These are phyloP conservation scores for Ogataea glucozyma DNA, from an alignment of 805 yeast genomes.

Conservation along the genomic window DNA sequence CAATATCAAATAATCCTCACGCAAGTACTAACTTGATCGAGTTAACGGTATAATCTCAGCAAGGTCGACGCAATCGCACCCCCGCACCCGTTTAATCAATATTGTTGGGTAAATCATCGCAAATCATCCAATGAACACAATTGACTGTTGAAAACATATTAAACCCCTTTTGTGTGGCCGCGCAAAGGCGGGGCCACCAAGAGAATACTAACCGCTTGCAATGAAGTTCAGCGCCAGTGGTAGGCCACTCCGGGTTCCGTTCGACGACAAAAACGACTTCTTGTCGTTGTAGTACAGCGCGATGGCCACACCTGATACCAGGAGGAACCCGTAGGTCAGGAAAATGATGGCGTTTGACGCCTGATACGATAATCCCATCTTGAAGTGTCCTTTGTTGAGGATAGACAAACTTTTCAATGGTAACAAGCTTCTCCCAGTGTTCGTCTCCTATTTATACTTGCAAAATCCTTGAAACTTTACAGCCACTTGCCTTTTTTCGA, in stretches of 20 bases:
- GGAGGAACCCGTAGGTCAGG: constrained; percentile 55
- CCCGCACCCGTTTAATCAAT: constrained; percentile 48
- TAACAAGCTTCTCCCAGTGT: background rate
- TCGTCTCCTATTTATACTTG: constrained; percentile 8
- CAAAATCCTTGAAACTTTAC: background rate
- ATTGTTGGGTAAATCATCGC: constrained; percentile 28
- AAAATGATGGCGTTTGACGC: constrained; percentile 64
- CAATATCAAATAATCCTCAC: constrained; percentile 61
- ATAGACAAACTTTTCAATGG: background rate
- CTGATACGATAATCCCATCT: constrained; percentile 42
- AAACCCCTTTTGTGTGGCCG: too few species aligned
- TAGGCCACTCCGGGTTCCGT: constrained; percentile 75
- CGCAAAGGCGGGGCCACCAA: too few species aligned
- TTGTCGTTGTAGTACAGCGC: constrained; percentile 59
- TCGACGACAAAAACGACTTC: constrained; percentile 67
- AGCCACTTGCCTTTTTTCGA: background rate
- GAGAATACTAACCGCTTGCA: constrained; percentile 74
- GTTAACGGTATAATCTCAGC: constrained; percentile 81
- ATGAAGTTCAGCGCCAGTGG: constrained; percentile 87
- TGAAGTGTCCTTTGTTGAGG: background rate
- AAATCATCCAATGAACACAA: too few species aligned
- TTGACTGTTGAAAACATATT: constrained; percentile 18
- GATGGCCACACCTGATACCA: constrained; percentile 53
- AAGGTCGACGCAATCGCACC: background rate
- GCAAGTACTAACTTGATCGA: constrained; percentile 84